Evolutionary conservation across 495 filamentous ascomycete genomes (phyloP), one percentile per base, ranked within the genome.

Genomic region (Hypoxylon lienhwacheense): DNA sequence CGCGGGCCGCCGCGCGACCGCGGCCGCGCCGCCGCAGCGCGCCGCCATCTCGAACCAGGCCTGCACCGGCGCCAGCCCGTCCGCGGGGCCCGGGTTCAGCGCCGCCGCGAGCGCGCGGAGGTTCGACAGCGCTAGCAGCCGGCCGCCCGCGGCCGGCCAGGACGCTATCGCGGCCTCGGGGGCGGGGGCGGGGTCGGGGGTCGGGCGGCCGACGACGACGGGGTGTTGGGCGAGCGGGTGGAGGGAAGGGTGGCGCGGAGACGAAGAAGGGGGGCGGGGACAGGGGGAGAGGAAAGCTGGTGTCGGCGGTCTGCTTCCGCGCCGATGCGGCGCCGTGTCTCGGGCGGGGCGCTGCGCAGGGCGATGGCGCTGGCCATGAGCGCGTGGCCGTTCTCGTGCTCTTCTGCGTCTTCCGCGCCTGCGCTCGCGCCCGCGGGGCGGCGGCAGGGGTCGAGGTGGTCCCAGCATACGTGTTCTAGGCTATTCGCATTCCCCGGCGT

Each of bases 31-130:
- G 15, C 64, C 67, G 51, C 66, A 73, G 28, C 51, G 22, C 8
- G 33, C 53, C 36, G 58, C 69, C 5, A 80, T 65, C 63, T 73
- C 66, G 63, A 78, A 80, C 76, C 76, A 80, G 0, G 69, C 74
- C 58, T 80, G 77, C 39, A 80, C 75, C 14, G 77, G 77, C 52
- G 76, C 71, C 22, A 80, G 64, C 53, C 78, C 76, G 11, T 55
- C 34, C 31, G 65, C 68, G 0, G 47, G 11, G 36, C 28, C 47
- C 37, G 65, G 63, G 40, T 66, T 72, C 10, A 76, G 63, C 15
- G 61, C 60, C 14, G 59, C 49, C 4, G 69, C 68, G n/a, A 80
- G 70, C 5, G 62, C 67, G 47, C 69, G 59, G 8, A 78, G 68
- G 20, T 57, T 53, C 11, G 45, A 45, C 11, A 78, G 67, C 14